Base-by-base conservation (phyloP, 208 protist species). In the Trypanosomatidae sp. region DNA sequence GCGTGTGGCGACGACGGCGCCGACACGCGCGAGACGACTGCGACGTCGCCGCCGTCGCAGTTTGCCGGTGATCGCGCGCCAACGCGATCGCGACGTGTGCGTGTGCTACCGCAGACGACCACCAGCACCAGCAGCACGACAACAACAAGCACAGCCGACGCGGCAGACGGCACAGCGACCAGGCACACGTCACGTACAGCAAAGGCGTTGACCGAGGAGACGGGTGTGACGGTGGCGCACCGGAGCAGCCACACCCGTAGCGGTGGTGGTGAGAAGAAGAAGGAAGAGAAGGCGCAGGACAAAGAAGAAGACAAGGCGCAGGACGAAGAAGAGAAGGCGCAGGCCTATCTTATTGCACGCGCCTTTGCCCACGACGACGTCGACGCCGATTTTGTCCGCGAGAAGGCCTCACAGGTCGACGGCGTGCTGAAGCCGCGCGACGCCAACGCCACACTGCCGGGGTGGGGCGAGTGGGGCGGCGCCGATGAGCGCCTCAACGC, bases 401-500 rank as follows among this genome's bases (percentile, higher is more conserved):
- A 90, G 56, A 96, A 96, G 50, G 65, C 81, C 21, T 45, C 66
- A 11, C 77, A 92, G 45, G 80, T 96, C 18, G 74, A 90, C 37
- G 71, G 57, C 13, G 81, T 92, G 30, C 84, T 91, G 70, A 71
- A 74, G 28, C 84, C 84, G 6, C 63, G 81, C 6, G 88, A 96
- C 61, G 67, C 61, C 39, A 94, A 93, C 50, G 65, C 72, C 21
- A 79, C 58, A 18, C 66, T 96, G 1, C 88, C 88, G 13, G 88
- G 88, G 18, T 96, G 88, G 88, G 85, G 85, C 22, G 88, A 96
- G 63, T 96, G 88, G 88, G 88, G 88, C 38, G 88, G 88, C 16
- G 61, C 80, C 23, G 78, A 92, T 53, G 55, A 53, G 6, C 37
- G 61, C 20, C 73, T 96, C 7, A 96, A 94, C 63, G 52, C 57